Base-by-base conservation (phyloP, 225 moss, liverwort and hornwort genomes). In the Climacium dendroides region DNA sequence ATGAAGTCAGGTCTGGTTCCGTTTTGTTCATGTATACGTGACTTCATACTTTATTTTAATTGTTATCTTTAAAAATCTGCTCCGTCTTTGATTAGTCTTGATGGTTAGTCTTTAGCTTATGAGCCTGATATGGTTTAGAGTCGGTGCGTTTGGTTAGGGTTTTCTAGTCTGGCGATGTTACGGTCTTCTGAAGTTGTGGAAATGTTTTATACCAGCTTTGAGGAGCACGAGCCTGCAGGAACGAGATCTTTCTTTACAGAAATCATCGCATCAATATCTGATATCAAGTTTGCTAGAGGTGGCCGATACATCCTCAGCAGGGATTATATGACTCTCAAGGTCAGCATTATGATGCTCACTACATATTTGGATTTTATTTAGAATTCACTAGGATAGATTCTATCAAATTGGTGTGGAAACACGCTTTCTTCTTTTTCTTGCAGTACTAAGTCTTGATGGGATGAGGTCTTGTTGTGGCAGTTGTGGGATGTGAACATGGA, bases 401-500 rank as follows among this genome's bases (percentile, higher is more conserved):
- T 74, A 19, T 87, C 11, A 55, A 74, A 61, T 52, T 63, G 48
- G 59, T 70, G 59, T 50, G 59, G 74, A 25, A 53, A n/a, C 30
- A 16, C 13, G n/a, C 23, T 32, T 47, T 53, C 19, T 19, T 53
- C 28, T 75, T 60, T 35, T 72, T 71, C 50, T 89, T 74, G 17
- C 35, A 61, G 54, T 55, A 10, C 22, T 79, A 25, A 39, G 59
- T 52, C 62, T 88, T 43, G 69, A 45, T 87, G 48, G 59, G 47
- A 41, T 78, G 78, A 81, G 89, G 60, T 9, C 30, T 87, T 84
- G 77, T 25, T 8, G 25, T 70, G 83, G 60, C 89, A 98, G 98
- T 92, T 98, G 87, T 98, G 98, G 98, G 98, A 98, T 91, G 96
- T 98, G 72, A 98, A 96, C 92, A 98, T 98, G 98, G 98, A 98